Evolutionary conservation across 306 rosid species (phyloP).

Genomic region (Cucumis hystrix): DNA sequence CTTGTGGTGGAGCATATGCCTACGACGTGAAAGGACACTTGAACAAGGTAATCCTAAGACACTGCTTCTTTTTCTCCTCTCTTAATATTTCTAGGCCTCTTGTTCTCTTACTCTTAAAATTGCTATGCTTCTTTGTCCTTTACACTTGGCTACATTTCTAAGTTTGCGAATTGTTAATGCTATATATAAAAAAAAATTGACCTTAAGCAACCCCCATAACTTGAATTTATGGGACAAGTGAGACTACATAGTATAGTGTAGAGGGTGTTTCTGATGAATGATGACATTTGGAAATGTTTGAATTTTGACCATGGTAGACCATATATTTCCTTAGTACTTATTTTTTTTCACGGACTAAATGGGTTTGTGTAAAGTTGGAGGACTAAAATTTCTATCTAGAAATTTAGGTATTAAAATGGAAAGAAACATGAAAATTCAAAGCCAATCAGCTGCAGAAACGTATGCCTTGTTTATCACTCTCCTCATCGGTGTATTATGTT

Average conservation of each 20-base stretch:
- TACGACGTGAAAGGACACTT: conserved; percentile 3
- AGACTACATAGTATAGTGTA: not conserved
- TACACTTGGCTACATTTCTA: not conserved
- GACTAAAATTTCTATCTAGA: not conserved
- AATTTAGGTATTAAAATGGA: not conserved
- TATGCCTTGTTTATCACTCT: no score
- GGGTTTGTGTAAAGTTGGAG: not conserved
- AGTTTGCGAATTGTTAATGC: not conserved
- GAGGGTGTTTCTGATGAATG: not conserved
- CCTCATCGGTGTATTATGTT: no score
- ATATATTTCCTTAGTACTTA: not conserved
- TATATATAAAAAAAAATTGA: not conserved
- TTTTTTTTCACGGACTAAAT: not conserved
- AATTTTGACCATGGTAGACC: not conserved
- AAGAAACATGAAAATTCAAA: not conserved
- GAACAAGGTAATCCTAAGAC: conserved; percentile 21
- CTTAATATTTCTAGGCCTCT: not conserved
- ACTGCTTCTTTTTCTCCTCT: not conserved
- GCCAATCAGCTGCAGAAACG: no score
- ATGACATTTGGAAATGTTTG: not conserved
- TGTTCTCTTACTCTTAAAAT: not conserved
- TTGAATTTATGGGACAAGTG: not conserved
- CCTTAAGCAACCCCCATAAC: not conserved
- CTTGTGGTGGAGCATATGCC: conserved; percentile 20
- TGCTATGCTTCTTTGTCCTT: not conserved